Base-by-base conservation (phyloP, 768 basidiomycete species). In the Lactarius psammicola region DNA sequence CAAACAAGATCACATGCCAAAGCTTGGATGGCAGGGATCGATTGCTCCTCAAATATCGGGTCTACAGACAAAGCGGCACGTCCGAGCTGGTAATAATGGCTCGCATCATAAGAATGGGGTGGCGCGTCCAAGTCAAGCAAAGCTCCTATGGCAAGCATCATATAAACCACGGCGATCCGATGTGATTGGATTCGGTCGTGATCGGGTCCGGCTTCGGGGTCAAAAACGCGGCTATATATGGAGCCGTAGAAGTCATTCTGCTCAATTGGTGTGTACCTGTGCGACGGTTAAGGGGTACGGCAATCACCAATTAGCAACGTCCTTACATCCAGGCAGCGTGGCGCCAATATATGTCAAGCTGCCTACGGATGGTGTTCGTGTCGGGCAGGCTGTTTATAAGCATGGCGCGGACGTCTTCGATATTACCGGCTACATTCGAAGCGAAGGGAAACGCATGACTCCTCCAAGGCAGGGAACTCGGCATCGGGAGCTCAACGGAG, bases 261-360 rank as follows among this genome's bases (percentile, higher is more conserved):
- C 31, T 81, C 77, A 65, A 89, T 84, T n/a, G 87, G 87, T 17
- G 80, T 82, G 75, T 89, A 88, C 86, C 87, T 88, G 66, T 30
- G 58, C 31, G 28, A 60, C 53, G 51, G 49, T 64, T 33, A 60
- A 33, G 20, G 31, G n/a, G 36, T 49, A 38, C 33, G 40, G n/a
- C n/a, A n/a, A n/a, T 44, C 38, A 44, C 20, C 20, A 30, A 51
- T 40, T 33, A 44, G 15, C n/a, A 34, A 49, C 33, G 80, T 59
- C 70, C 87, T 68, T 73, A 87, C 88, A 88, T 86, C 87, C 87
- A 89, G 56, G 85, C 86, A 59, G 85, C 87, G 73, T 88, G 84
- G 70, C 81, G 81, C 74, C 80, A 89, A 74, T 89, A 89, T 40
- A 82, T 78, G 51, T 82, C 78, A 60, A 79, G 77, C 44, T 85